A percentile compares a stretch with the other conserved stretches of the same genome.
Evolutionary conservation across 129 eudicot genomes (phyloP).

Genomic region (Escallonia herrerae): DNA sequence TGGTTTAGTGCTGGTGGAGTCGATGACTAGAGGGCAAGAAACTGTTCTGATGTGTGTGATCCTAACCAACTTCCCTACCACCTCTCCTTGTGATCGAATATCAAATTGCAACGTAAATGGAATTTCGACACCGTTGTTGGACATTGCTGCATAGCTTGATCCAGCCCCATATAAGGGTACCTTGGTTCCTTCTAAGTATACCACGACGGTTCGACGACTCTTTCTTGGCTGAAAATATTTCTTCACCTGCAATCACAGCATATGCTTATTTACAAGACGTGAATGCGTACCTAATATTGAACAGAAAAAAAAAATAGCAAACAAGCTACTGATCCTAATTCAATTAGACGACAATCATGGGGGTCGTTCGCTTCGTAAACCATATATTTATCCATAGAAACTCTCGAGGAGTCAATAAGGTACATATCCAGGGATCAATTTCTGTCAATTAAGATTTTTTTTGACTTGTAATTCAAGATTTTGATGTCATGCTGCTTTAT

Average conservation of each 20-base stretch:
- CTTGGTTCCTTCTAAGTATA: conserved; percentile 54
- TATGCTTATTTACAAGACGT: neutral
- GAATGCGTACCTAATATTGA: too few relatives aligned
- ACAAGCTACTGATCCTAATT: neutral
- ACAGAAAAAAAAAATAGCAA: neutral
- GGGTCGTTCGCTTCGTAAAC: neutral
- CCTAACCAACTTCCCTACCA: conserved; percentile 82
- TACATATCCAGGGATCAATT: too few relatives aligned
- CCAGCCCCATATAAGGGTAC: conserved; percentile 95
- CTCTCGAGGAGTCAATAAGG: too few relatives aligned
- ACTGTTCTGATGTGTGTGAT: conserved; percentile 48
- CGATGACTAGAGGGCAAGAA: conserved; percentile 55
- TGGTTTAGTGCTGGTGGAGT: conserved; percentile 59
- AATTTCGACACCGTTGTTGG: conserved; percentile 34
- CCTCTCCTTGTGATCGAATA: conserved; percentile 58
- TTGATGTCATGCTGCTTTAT: too few relatives aligned
- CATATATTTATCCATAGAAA: too few relatives aligned
- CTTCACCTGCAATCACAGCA: conserved; percentile 41
- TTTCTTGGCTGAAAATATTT: conserved; percentile 84
- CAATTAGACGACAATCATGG: neutral
- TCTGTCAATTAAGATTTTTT: too few relatives aligned
- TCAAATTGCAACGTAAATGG: conserved; percentile 69
- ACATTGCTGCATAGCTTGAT: conserved; percentile 40
- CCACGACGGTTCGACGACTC: conserved; percentile 44
- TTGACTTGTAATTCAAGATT: too few relatives aligned